phyloP scores from a whole-genome alignment of 2,329 filamentous ascomycete genomes.

The Fragosphaeria purpurea region DNA sequence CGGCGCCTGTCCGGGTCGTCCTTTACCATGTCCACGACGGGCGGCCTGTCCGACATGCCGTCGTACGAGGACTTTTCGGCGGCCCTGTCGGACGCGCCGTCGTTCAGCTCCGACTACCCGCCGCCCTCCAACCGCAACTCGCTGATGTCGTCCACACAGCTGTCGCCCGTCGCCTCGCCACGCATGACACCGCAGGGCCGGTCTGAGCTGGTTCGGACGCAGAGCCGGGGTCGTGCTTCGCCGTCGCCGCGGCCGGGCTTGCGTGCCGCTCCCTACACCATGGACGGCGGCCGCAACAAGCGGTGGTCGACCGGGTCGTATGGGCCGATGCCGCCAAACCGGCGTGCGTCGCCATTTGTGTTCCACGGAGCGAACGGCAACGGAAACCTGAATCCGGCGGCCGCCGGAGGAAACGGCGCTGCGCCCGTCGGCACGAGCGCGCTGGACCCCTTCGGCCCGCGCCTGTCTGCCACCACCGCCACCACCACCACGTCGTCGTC shows the following conservation, averaged over 20 bases:
- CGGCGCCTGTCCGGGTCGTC: conserved; percentile 63
- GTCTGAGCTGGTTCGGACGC: conserved; percentile 51
- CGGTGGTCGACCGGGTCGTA: conserved; percentile 72
- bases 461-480: conserved; percentile 26
- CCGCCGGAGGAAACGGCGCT: not conserved
- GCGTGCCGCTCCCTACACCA: conserved; percentile 59
- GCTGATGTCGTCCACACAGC: conserved; percentile 58
- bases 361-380: conserved; percentile 37
- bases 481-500: conserved; percentile 22
- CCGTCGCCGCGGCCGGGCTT: conserved; percentile 60
- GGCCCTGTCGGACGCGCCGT: conserved; percentile 55
- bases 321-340: conserved; percentile 39
- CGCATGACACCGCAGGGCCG: conserved; percentile 52
- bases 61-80: conserved; percentile 63
- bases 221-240: conserved; percentile 60
- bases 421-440: not conserved
- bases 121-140: conserved; percentile 57
- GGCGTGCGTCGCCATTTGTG: conserved; percentile 50
- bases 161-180: conserved; percentile 65
- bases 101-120: conserved; percentile 57
- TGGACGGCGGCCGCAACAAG: conserved; percentile 58
- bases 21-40: conserved; percentile 60
- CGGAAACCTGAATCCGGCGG: conserved; percentile 19
- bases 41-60: conserved; percentile 56
- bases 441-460: conserved; percentile 46